Evolutionary conservation across 257 asterid species (phyloP).

Genomic region (Anisodus acutangulus): DNA sequence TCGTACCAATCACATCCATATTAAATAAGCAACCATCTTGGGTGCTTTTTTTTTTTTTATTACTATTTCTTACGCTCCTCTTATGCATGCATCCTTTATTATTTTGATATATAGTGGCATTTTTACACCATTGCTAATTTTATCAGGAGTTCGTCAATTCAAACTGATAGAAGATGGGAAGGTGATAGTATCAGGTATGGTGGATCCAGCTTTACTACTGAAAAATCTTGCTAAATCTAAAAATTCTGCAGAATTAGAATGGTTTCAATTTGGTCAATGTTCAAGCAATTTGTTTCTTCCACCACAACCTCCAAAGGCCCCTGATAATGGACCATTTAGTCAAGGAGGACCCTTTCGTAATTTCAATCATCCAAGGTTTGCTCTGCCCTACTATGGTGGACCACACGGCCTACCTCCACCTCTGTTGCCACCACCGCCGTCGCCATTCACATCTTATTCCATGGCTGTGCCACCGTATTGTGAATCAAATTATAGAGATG

Average conservation of each 20-base stretch:
- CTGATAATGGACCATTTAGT: not conserved
- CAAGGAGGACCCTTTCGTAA: slow-evolving; percentile 24
- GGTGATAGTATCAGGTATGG: slow-evolving; percentile 15
- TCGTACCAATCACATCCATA: too few relatives aligned
- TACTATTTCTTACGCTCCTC: too few relatives aligned
- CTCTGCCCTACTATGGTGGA: not conserved
- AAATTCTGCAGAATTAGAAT: slow-evolving; percentile 15
- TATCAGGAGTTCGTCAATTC: slow-evolving; percentile 15
- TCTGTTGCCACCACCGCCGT: not conserved
- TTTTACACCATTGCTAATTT: too few relatives aligned
- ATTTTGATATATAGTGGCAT: too few relatives aligned
- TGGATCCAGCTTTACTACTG: slow-evolving; percentile 10
- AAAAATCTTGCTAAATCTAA: slow-evolving; percentile 15
- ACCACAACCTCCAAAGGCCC: not conserved
- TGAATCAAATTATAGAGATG: not conserved
- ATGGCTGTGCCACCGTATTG: too few relatives aligned
- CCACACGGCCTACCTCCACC: slow-evolving; percentile 5
- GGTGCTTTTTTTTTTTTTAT: too few relatives aligned
- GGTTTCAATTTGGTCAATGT: slow-evolving; percentile 32
- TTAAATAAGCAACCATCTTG: too few relatives aligned
- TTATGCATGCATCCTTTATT: too few relatives aligned
- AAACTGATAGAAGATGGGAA: slow-evolving; percentile 13
- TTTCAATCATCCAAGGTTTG: not conserved
- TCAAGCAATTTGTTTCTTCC: slow-evolving; percentile 28
- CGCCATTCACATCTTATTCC: not conserved